These are phyloP conservation scores for Kuraishia capsulata DNA, from an alignment of 805 yeast species.

Conservation along the genomic window DNA sequence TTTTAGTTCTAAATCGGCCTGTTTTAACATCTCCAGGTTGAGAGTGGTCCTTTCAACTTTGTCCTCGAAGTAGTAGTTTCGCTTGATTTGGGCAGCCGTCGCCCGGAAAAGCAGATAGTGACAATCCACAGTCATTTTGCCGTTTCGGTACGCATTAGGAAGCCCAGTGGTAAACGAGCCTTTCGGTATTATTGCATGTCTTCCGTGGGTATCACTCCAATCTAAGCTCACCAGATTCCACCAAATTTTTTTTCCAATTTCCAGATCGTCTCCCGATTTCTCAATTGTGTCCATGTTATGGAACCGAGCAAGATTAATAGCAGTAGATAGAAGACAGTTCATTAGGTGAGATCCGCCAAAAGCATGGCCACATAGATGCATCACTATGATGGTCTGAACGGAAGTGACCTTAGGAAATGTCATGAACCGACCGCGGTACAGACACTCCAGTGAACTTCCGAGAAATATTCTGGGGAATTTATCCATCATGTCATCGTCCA, in stretches of 20 bases:
- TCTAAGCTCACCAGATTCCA: conserved; percentile 22
- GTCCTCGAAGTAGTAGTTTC: conserved; percentile 16
- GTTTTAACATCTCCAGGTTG: conserved; percentile 9
- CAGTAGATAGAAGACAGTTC: conserved; percentile 12
- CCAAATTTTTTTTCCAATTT: conserved; percentile 8
- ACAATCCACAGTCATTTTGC: conserved; percentile 9
- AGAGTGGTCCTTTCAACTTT: conserved; percentile 7
- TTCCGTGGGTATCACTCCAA: conserved; percentile 21
- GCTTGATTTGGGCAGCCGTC: conserved; percentile 16
- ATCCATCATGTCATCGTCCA: conserved; percentile 15
- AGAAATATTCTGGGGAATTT: conserved; percentile 18
- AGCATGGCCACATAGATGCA: conserved; percentile 18
- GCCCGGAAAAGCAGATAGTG: conserved; percentile 14
- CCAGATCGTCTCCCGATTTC: not conserved
- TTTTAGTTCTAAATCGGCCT: conserved; percentile 17
- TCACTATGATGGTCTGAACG: conserved; percentile 17
- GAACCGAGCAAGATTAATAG: conserved; percentile 16
- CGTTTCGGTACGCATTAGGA: conserved; percentile 10
- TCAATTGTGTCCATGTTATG: conserved; percentile 13
- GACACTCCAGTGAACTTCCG: conserved; percentile 21
- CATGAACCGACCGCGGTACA: conserved; percentile 22
- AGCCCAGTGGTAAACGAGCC: conserved; percentile 14
- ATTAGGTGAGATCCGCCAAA: conserved; percentile 21
- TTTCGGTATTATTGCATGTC: conserved; percentile 13
- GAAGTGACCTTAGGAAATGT: conserved; percentile 17